Evolutionary conservation across 345 rosid species (phyloP), one percentile per base, ranked within the genome.

Genomic region (Murraya paniculata): DNA sequence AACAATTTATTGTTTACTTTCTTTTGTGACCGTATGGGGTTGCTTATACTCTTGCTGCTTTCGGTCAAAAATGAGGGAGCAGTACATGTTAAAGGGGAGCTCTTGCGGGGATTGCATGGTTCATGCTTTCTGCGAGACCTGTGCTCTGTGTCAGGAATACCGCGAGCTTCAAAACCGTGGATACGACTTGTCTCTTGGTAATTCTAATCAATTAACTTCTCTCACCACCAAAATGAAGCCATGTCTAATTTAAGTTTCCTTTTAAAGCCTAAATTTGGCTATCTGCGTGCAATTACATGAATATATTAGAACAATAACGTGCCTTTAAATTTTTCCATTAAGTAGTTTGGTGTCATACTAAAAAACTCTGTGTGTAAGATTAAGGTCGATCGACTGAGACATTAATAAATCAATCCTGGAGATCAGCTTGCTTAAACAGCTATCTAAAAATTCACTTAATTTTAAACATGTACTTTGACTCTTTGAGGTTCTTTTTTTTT

Each of bases 111-210:
- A 89, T 72, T 85, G 82, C 71, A 35, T 69, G 50, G 81, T 64
- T 9, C 85, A 85, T 48, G 78, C 68, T 41, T 85, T 72, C 78
- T 89, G 90, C 36, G 81, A 84, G 68, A 4, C 31, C 22, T 82
- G 90, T 55, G 78, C 90, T 56, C 71, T 87, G 30, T 81, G 86
- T 59, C 90, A 87, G 38, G 86, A 85, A 68, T 84, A 82, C 25
- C 85, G 86, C 6, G 90, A 82, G 81, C 89, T 89, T 35, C 45
- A 74, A 50, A 77, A 67, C 66, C 86, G 73, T 2, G 88, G 89
- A 5, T 81, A 56, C 10, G 82, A 88, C 67, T n/a, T 80, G 22
- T 65, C 85, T 45, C 30, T 82, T 10, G 87, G 91, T 85, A 77
- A 25, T 28, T 50, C 45, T 64, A 25, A 57, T 35, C 38, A 35